Conservation (phyloP, 1,284 basidiomycete species). For the Boletus smithii region DNA sequence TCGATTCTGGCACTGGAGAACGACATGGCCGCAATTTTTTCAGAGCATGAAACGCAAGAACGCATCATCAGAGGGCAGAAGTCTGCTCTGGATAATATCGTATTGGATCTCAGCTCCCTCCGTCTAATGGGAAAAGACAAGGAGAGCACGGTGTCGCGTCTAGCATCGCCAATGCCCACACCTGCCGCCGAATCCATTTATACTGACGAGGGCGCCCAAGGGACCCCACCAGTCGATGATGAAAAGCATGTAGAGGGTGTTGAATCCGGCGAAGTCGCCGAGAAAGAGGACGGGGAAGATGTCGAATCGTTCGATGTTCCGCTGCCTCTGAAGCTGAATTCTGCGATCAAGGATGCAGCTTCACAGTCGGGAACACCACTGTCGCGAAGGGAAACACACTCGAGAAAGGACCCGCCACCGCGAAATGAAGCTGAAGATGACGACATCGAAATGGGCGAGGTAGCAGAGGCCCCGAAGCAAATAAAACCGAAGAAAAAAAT, state of each 20-base stretch:
- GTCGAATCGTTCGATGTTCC: slow-evolving; percentile 36
- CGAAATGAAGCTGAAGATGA: slow-evolving; percentile 39
- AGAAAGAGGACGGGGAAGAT: slow-evolving; percentile 39
- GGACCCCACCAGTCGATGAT: slow-evolving; percentile 32
- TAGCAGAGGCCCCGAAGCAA: slow-evolving; percentile 62
- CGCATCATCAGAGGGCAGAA: slow-evolving; percentile 66
- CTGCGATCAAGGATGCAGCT: slow-evolving; percentile 35
- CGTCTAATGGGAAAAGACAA: slow-evolving; percentile 64
- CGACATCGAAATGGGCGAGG: slow-evolving; percentile 85
- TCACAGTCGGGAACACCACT: slow-evolving; percentile 33
- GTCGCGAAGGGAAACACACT: slow-evolving; percentile 25
- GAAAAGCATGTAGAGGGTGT: slow-evolving; percentile 41
- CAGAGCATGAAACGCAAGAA: slow-evolving; percentile 70
- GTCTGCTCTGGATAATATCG: slow-evolving; percentile 59
- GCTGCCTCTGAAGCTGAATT: slow-evolving; percentile 35
- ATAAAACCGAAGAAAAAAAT: slow-evolving; percentile 48
- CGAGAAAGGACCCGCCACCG: slow-evolving; percentile 21
- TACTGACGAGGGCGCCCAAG: slow-evolving; percentile 26
- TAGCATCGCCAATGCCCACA: slow-evolving; percentile 43
- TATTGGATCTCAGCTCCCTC: slow-evolving; percentile 57
- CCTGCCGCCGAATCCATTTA: slow-evolving; percentile 46
- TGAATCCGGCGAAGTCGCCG: slow-evolving; percentile 35
- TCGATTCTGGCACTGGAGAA: slow-evolving; percentile 67
- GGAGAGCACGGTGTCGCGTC: slow-evolving; percentile 41
- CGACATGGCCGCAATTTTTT: slow-evolving; percentile 69